Evolutionary conservation across 495 filamentous ascomycete species (phyloP), one percentile per base, ranked within the genome.

Genomic region (Hypoxylon fragiforme): DNA sequence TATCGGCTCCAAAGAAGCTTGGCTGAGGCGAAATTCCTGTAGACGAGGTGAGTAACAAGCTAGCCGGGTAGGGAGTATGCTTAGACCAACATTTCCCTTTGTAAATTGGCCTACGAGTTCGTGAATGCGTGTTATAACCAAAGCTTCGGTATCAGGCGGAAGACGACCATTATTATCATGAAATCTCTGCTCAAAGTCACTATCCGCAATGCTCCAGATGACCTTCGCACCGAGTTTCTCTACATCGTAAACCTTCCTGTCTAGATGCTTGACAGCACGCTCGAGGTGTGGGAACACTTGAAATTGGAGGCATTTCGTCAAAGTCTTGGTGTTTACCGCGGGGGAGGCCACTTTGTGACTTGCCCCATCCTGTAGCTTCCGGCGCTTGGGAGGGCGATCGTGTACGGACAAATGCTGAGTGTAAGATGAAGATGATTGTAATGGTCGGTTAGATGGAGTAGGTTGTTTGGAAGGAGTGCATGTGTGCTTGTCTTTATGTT

Each of bases 271-370:
- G 11, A 59, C 39, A 0, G 57, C 63, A 2, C 38, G 44, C 7
- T 73, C 69, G 11, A 74, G 36, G 21, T 72, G 65, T 2, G 71
- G 70, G 16, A 73, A 71, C 8, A 73, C 69, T 26, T 73, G 71
- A 2, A 20, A 40, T n/a, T 58, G 50, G 2, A 73, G 36, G 28
- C 71, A 73, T 4, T 48, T 40, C 2, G 52, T 61, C 16, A 65
- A 48, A 11, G 58, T 32, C 4, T 52, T 60, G 1, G 50, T 44
- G 2, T 56, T 42, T 3, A 52, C 35, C n/a, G 28, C 9, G 22
- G 47, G 19, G 8, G 41, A 48, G 12, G 46, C 32, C 14, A 36
- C 4, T 7, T 35, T 26, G 32, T 20, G 12, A 8, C 24, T 12
- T 14, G 18, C 19, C 2, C 12, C 15, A 40, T 54, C 19, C 2